Evolutionary conservation across 768 basidiomycete species (phyloP), one percentile per base, ranked within the genome.

Genomic region (Naganishia antarctica): DNA sequence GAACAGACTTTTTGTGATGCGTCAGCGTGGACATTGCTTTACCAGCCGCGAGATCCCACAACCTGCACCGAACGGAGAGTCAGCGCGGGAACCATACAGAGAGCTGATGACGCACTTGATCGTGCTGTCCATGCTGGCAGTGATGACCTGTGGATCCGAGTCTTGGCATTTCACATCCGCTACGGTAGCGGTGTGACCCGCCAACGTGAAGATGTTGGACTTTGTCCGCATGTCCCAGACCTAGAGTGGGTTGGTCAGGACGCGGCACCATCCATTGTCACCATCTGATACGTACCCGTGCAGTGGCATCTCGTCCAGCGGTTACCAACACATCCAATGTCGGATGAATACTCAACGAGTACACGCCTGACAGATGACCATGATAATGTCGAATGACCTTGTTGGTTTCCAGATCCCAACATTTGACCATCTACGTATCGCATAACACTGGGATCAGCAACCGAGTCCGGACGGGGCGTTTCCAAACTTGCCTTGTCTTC

Each of bases 201-300:
- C 80, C 25, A 99, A 83, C 45, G 92, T 87, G 76, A 96, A 91
- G 53, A 98, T 90, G 73, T 91, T 90, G 11, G 92, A 89, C 73
- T 97, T 94, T 32, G 93, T 94, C 41, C 96, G 86, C 94, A 99
- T 98, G 75, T 99, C 96, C 96, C 96, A 99, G 0, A 97, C 78
- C 75, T 78, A n/a, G n/a, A n/a, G n/a, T n/a, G n/a, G n/a, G n/a
- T n/a, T n/a, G n/a, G n/a, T n/a, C n/a, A n/a, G n/a, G n/a, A n/a
- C n/a, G n/a, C n/a, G n/a, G n/a, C n/a, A n/a, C n/a, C n/a, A n/a
- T n/a, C n/a, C n/a, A n/a, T n/a, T n/a, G n/a, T n/a, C n/a, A n/a
- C n/a, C n/a, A n/a, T n/a, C n/a, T n/a, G n/a, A n/a, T 18, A 37
- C 21, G 65, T 26, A 79, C 93, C 63, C 96, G 86, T 1, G 93